Conservation (phyloP, 208 protist species). For the Crithidia sp. region DNA sequence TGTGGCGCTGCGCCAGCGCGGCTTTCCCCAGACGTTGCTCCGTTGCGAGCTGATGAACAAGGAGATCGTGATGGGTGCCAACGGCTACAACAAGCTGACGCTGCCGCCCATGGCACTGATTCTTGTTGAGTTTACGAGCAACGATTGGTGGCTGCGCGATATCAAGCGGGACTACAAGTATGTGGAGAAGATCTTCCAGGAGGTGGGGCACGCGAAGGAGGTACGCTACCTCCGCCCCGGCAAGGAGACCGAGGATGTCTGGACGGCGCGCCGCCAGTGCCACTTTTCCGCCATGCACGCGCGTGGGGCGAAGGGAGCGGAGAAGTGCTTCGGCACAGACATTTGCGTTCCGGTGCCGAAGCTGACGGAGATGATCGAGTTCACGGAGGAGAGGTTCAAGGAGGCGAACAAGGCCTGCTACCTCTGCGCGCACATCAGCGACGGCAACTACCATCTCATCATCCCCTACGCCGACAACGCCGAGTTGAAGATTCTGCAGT, state of each 20-base stretch:
- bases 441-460: slow-evolving; percentile 92
- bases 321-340: slow-evolving; percentile 68
- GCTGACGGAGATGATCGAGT: slow-evolving; percentile 71
- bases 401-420: slow-evolving; percentile 34
- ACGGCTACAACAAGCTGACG: slow-evolving; percentile 51
- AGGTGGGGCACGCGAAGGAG: slow-evolving; percentile 24
- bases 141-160: slow-evolving; percentile 47
- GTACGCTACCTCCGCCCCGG: slow-evolving; percentile 50
- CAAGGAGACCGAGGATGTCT: slow-evolving; percentile 47
- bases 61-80: slow-evolving; percentile 44
- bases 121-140: slow-evolving; percentile 79
- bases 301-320: slow-evolving; percentile 28
- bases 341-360: slow-evolving; percentile 87
- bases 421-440: slow-evolving; percentile 86
- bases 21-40: slow-evolving; percentile 56
- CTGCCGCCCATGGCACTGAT: slow-evolving; percentile 58
- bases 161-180: slow-evolving; percentile 67
- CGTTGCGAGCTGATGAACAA: slow-evolving; percentile 82
- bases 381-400: slow-evolving; percentile 73
- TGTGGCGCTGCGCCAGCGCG: slow-evolving; percentile 51
- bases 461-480: slow-evolving; percentile 64
- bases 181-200: slow-evolving; percentile 41
- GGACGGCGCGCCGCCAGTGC: slow-evolving; percentile 47
- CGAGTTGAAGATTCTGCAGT: slow-evolving; percentile 41
- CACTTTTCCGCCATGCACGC: slow-evolving; percentile 30